Percentiles rank a stretch among this genome's conserved stretches.
phyloP scores from a whole-genome alignment of 345 rosid species.

The Boechera retrofracta region DNA sequence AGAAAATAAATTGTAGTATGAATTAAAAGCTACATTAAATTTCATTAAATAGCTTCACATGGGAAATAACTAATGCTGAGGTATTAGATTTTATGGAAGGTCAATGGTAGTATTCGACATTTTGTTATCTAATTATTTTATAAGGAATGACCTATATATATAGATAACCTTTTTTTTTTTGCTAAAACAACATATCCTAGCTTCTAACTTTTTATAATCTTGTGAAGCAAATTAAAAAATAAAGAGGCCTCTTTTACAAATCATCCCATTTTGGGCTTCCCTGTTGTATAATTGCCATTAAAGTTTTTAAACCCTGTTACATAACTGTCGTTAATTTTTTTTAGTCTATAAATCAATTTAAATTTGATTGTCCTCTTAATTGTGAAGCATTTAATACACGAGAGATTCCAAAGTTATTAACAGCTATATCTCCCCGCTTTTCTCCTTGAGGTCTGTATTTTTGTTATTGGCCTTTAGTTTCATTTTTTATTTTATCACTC shows the following conservation, averaged over 20 bases:
- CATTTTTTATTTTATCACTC: neutral
- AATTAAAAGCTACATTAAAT: constrained; percentile 31
- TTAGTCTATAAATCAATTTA: constrained; percentile 7
- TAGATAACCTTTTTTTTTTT: neutral
- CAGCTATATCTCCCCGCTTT: constrained; percentile 33
- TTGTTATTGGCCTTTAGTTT: constrained; percentile 32
- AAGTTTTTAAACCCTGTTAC: neutral
- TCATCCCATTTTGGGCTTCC: constrained; percentile 23
- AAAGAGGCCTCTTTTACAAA: neutral
- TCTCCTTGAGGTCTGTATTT: constrained; percentile 31
- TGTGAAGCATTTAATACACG: constrained; percentile 32
- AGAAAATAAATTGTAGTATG: constrained; percentile 21
- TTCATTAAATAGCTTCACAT: constrained; percentile 45
- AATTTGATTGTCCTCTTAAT: constrained; percentile 29
- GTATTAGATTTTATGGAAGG: constrained; percentile 37
- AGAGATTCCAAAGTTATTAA: constrained; percentile 17
- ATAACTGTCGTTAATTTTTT: neutral
- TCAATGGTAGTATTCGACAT: constrained; percentile 39
- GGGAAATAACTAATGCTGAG: constrained; percentile 40
- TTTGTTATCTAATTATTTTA: constrained; percentile 5
- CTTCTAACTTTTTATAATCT: neutral
- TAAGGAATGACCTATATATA: neutral
- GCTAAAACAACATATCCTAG: neutral
- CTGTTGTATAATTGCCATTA: neutral
- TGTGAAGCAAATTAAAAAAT: neutral